A percentile compares a stretch with the other conserved stretches of the same genome.
phyloP scores from a whole-genome alignment of 306 rosid species.

The Inga laurina region DNA sequence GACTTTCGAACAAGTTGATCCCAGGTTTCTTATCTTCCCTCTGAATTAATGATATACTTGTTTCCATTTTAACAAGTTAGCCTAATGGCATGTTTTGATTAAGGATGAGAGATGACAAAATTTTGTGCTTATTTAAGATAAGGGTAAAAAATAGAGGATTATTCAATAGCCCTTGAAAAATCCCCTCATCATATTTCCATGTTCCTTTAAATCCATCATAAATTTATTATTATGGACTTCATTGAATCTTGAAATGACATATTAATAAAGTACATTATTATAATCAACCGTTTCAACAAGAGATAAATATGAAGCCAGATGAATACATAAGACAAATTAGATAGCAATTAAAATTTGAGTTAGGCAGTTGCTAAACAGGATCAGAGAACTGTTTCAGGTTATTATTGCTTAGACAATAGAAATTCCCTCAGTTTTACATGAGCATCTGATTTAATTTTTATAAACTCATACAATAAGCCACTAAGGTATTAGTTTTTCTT shows the following conservation, averaged over 20 bases:
- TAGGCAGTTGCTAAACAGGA: background rate
- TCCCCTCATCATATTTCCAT: background rate
- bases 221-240: background rate
- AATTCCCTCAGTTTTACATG: slow-evolving; percentile 9
- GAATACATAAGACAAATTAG: background rate
- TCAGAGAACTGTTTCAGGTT: background rate
- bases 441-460: background rate
- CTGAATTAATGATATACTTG: background rate
- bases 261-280: background rate
- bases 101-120: background rate
- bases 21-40: background rate
- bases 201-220: background rate
- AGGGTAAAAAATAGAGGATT: background rate
- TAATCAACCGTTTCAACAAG: background rate
- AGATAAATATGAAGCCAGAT: background rate
- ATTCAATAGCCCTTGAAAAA: background rate
- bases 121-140: background rate
- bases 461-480: background rate
- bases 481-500: background rate
- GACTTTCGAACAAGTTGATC: slow-evolving; percentile 15
- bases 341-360: background rate
- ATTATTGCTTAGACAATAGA: background rate
- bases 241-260: background rate
- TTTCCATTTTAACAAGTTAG: background rate
- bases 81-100: background rate